Base-by-base conservation (phyloP, 164 flowering plant genomes). In the Macadamia tetraphylla region DNA sequence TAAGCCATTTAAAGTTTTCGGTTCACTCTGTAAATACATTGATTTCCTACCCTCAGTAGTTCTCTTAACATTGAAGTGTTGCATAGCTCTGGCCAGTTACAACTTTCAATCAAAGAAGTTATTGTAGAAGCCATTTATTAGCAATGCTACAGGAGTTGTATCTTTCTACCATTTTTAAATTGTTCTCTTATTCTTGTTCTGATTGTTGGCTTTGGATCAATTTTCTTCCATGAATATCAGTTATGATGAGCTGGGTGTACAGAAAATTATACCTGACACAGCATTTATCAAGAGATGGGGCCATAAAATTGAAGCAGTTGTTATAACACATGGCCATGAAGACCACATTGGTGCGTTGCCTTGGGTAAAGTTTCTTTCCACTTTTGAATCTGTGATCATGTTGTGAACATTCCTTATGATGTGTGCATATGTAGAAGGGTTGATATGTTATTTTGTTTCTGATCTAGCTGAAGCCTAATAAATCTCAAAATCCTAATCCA, bases 311-410 rank as follows among this genome's bases (percentile, higher is more conserved):
- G 99, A 94, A 82, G 99, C 99, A 58, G 92, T 94, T 68, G 74
- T 94, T 58, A 90, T 94, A 67, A 94, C 99, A 14, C 99, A 94
- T 84, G 99, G 99, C 18, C 99, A 94, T 68, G 99, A 94, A 84
- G 99, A 94, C 79, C 99, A 94, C 95, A 94, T 94, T 83, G 99
- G 99, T 87, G 99, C 99, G 78, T 88, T 94, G 91, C 99, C 99
- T 78, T 94, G 99, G 99, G 99, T 94, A 92, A 88, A 85, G 79
- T 78, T 87, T 83, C 83, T 78, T 71, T 78, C 73, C 81, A 76
- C 74, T 78, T 81, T 71, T 71, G 9, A 63, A 32, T 43, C 44
- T 61, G 6, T 57, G 46, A 17, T 35, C 40, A 35, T 23, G 14
- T 11, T 12, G 55, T 40, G 10, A 7, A 15, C 40, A 12, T 53